Conservation (phyloP, 139 green algal species). For the Volvox reticuliferus region DNA sequence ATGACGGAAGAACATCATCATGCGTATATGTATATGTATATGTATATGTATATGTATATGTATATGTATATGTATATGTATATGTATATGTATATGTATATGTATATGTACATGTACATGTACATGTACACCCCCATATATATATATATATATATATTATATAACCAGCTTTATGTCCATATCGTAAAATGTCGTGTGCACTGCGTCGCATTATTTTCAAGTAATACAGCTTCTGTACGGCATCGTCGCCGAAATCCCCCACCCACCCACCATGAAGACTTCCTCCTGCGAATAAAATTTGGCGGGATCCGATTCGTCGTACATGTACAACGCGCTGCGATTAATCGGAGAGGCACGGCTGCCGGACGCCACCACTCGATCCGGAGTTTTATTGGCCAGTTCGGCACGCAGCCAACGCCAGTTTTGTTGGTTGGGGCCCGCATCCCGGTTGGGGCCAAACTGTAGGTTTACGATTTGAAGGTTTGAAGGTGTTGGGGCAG, state of each 20-base stretch:
- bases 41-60: background rate
- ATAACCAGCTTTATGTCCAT: no score
- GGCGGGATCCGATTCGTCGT: background rate
- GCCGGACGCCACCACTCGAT: slow-evolving; percentile 7
- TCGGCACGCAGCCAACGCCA: slow-evolving; percentile 37
- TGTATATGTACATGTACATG: background rate
- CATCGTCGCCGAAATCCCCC: background rate
- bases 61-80: background rate
- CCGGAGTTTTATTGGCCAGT: slow-evolving; percentile 11
- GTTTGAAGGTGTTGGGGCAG: no score
- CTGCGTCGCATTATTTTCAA: no score
- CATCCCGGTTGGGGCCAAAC: slow-evolving; percentile 25
- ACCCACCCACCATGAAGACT: slow-evolving; percentile 34
- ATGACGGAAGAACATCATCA: no score
- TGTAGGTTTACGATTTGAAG: background rate
- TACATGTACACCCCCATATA: no score
- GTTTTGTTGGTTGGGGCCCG: background rate
- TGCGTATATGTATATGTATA: background rate
- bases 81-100: background rate
- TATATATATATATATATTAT: background rate
- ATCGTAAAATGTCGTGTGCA: no score
- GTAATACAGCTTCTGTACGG: no score
- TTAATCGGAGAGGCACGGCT: background rate
- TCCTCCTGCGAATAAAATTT: slow-evolving; percentile 38
- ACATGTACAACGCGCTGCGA: slow-evolving; percentile 16